Evolutionary conservation across 208 protist genomes (phyloP).

Genomic region (Jaenimonas drosophilae): DNA sequence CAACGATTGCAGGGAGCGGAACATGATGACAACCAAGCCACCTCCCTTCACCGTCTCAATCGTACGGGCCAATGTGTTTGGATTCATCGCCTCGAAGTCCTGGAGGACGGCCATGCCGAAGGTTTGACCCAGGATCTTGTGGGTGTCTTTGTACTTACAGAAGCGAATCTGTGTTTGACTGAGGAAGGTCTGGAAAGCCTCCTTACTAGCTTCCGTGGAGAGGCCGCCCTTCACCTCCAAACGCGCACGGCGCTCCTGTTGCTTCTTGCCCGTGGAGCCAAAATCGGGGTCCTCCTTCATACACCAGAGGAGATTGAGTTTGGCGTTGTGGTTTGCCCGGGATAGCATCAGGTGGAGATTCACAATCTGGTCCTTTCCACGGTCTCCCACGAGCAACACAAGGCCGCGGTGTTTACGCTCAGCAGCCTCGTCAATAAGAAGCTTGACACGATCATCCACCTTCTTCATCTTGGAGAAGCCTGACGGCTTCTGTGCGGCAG

Average conservation of each 20-base stretch:
- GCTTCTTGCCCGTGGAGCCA: constrained; percentile 86
- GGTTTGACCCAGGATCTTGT: constrained; percentile 99
- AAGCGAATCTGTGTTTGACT: constrained; percentile 98
- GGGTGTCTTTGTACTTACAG: constrained; percentile 98
- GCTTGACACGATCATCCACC: constrained; percentile 94
- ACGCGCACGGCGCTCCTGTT: constrained; percentile 92
- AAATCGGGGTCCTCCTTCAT: constrained; percentile 99
- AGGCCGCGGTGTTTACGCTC: constrained; percentile 93
- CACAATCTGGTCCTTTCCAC: constrained; percentile 95
- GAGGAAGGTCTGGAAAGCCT: constrained; percentile 98
- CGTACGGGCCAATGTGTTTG: constrained; percentile 98
- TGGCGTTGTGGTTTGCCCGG: constrained; percentile 93
- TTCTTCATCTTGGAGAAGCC: constrained; percentile 80
- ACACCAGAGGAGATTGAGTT: constrained; percentile 98
- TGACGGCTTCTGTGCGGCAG: no score
- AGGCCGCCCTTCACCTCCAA: constrained; percentile 92
- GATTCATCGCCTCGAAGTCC: constrained; percentile 99
- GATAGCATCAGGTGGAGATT: constrained; percentile 99
- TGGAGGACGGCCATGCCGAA: constrained; percentile 99
- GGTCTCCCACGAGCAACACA: constrained; percentile 98
- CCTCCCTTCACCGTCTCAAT: constrained; percentile 99
- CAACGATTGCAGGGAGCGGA: constrained; percentile 95
- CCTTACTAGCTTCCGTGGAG: constrained; percentile 90
- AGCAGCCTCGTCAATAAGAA: constrained; percentile 97
- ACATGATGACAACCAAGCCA: constrained; percentile 97